phyloP scores from a whole-genome alignment of 306 rosid species.

The Herpetospermum pedunculosum region DNA sequence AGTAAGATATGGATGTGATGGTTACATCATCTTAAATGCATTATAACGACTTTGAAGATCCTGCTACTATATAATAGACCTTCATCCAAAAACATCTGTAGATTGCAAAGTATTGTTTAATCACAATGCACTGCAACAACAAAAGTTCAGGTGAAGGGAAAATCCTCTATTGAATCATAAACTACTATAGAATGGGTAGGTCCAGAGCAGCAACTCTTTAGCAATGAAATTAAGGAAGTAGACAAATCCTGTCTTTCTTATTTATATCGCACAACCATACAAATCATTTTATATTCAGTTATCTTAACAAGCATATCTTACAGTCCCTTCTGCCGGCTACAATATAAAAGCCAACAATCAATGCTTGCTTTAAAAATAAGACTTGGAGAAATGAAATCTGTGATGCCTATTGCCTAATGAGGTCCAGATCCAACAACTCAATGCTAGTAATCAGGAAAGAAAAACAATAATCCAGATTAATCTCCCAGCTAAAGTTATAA shows the following conservation, averaged over 20 bases:
- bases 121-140: neutral
- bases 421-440: neutral
- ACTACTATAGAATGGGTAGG: neutral
- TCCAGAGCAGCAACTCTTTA: neutral
- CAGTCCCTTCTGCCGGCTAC: neutral
- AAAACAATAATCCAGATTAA: neutral
- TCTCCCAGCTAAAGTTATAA: neutral
- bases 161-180: neutral
- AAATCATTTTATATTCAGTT: neutral
- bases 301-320: neutral
- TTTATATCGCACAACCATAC: neutral
- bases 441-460: neutral
- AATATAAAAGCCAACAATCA: neutral
- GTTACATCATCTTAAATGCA: neutral
- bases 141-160: neutral
- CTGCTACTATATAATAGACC: neutral
- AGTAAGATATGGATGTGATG: neutral
- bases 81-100: neutral
- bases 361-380: neutral
- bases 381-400: neutral
- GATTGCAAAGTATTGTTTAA: neutral
- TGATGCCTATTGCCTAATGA: neutral
- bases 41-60: neutral
- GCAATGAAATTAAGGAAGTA: neutral
- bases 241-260: neutral